Base-by-base conservation (phyloP, 2,329 filamentous ascomycete species). In the Penicillium sp. region DNA sequence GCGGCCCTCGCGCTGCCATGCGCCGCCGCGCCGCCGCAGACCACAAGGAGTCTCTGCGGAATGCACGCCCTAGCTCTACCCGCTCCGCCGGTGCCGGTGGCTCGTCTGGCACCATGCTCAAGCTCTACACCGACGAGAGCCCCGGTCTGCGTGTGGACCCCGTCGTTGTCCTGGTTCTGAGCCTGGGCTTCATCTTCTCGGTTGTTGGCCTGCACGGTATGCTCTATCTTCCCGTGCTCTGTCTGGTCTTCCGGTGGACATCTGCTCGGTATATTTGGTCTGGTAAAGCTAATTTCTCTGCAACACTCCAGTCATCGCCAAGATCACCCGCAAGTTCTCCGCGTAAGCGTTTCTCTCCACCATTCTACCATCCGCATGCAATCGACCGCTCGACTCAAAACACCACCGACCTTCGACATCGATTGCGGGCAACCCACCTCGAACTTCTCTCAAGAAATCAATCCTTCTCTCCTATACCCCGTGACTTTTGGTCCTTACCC, bases 51-150 rank as follows among this genome's bases (percentile, higher is more conserved):
- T 93, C 94, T 73, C 81, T 91, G 58, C 90, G 91, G 62, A 98
- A 94, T 84, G 86, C 81, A 53, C 80, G 93, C 57, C 93, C 93
- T 35, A 87, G 84, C 68, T 94, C 87, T 74, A 98, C 93, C 54
- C 81, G 93, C 60, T 83, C 91, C 26, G 93, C 93, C 21, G 93
- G 93, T 57, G 93, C 93, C 13, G 93, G 93, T 55, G 93, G 93
- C 53, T 96, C 89, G 67, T 94, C 86, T 70, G 94, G 88, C 74
- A 98, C 93, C 37, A 98, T 98, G 93, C 78, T 98, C 75, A 91
- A 90, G 71, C 84, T 98, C 30, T 98, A 98, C 81, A 98, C 93
- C 43, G 93, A 98, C 66, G 93, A 98, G 76, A 94, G 87, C 53
- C 93, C 93, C 43, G 93, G 93, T 48, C 77, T 98, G 60, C 95